Evolutionary conservation across 176 grass and related monocot species (phyloP).

Genomic region (Neostapfia colusana): DNA sequence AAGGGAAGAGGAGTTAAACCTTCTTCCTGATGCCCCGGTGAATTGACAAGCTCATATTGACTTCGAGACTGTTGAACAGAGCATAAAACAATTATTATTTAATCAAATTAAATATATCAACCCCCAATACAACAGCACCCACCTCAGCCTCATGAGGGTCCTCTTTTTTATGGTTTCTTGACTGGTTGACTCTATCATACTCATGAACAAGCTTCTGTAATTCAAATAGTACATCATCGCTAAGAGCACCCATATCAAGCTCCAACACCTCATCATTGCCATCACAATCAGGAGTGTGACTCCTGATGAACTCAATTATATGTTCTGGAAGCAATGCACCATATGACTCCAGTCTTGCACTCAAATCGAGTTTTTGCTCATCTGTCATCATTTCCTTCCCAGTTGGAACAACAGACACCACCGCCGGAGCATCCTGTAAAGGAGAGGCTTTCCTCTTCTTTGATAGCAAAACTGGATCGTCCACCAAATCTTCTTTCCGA

Average conservation of each 20-base stretch:
- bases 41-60: constrained; percentile 74
- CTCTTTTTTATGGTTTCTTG: constrained; percentile 47
- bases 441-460: constrained; percentile 81
- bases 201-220: constrained; percentile 82
- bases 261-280: constrained; percentile 72
- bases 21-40: constrained; percentile 64
- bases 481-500: constrained; percentile 53
- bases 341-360: constrained; percentile 57
- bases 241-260: constrained; percentile 75
- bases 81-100: constrained; percentile 40
- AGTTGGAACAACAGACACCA: not conserved
- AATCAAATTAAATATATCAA: constrained; percentile 33
- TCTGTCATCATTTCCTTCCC: constrained; percentile 49
- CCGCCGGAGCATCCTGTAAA: constrained; percentile 42
- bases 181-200: constrained; percentile 47
- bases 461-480: constrained; percentile 50
- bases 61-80: constrained; percentile 65
- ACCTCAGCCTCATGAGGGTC: constrained; percentile 72
- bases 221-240: constrained; percentile 71
- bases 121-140: constrained; percentile 34
- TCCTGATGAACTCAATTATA: constrained; percentile 76
- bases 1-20: constrained; percentile 48
- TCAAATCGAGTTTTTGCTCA: constrained; percentile 66
- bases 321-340: constrained; percentile 68
- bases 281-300: constrained; percentile 49